A percentile compares a stretch with the other conserved stretches of the same genome.
Conservation (phyloP, 306 rosid species). For the Corylus avellana region DNA sequence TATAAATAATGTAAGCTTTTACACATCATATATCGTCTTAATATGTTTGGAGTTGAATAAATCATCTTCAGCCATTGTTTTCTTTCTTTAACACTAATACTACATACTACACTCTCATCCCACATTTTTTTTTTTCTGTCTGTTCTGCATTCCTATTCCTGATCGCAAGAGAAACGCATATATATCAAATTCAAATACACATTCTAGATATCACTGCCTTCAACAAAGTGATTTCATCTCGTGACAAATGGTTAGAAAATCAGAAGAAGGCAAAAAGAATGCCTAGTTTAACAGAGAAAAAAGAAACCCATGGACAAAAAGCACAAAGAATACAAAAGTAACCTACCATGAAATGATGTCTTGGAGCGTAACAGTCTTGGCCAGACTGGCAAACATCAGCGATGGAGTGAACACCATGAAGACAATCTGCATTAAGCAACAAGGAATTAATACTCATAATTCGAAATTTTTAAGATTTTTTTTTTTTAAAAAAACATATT, state of each 20-base stretch:
- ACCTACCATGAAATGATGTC: conserved; percentile 85
- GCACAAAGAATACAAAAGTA: background rate
- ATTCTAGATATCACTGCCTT: background rate
- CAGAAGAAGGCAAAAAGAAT: background rate
- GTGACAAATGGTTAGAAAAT: background rate
- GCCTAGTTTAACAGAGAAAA: background rate
- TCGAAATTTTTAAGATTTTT: background rate
- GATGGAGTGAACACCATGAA: conserved; percentile 82
- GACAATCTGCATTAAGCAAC: conserved; percentile 62
- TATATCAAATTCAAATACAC: background rate
- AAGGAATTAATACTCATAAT: background rate
- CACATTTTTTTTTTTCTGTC: no score
- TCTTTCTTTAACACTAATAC: background rate
- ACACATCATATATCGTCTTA: background rate
- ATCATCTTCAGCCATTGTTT: background rate
- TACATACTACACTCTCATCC: no score
- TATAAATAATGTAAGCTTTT: background rate
- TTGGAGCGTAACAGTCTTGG: conserved; percentile 66
- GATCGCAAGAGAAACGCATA: background rate
- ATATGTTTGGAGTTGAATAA: background rate
- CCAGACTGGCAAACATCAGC: conserved; percentile 72
- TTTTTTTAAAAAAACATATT: background rate
- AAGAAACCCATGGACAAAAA: background rate
- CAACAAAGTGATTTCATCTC: background rate
- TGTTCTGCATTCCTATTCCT: background rate